These are phyloP conservation scores for Neurospora crassa DNA, from an alignment of 2,329 filamentous ascomycete genomes.

Conservation along the genomic window DNA sequence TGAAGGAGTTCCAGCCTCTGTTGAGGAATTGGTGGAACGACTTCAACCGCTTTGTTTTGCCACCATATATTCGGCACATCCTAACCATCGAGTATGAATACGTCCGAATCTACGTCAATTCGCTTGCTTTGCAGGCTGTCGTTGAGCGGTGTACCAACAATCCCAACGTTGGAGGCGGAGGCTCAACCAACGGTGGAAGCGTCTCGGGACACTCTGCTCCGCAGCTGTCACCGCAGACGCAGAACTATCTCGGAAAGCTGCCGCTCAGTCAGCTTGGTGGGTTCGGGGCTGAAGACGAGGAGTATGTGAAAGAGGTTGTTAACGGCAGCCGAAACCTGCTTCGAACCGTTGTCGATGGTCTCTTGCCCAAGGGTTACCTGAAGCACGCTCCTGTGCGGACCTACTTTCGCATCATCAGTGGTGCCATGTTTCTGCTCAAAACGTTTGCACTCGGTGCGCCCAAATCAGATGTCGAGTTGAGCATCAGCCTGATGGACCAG, in stretches of 20 bases:
- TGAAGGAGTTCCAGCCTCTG: conserved; percentile 73
- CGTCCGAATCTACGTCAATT: conserved; percentile 89
- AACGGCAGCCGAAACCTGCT: conserved; percentile 70
- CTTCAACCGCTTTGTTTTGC: conserved; percentile 67
- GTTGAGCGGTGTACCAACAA: conserved; percentile 85
- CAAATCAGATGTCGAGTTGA: conserved; percentile 66
- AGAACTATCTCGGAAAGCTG: conserved; percentile 55
- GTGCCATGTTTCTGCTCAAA: conserved; percentile 76
- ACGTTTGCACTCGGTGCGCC: conserved; percentile 75
- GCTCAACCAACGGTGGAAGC: conserved; percentile 24
- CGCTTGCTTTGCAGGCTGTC: conserved; percentile 84
- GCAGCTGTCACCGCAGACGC: conserved; percentile 52
- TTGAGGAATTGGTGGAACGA: conserved; percentile 71
- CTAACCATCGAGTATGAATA: conserved; percentile 94
- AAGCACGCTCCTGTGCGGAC: conserved; percentile 77
- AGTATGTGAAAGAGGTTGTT: conserved; percentile 68
- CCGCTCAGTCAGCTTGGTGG: conserved; percentile 55
- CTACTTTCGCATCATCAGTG: conserved; percentile 78
- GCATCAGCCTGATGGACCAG: conserved; percentile 64
- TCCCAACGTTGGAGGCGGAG: conserved; percentile 35
- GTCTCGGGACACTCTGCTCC: conserved; percentile 21
- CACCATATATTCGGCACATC: conserved; percentile 61
- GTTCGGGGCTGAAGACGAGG: conserved; percentile 57
- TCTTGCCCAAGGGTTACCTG: conserved; percentile 65
- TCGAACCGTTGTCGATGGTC: conserved; percentile 64